A percentile compares a stretch with the other conserved stretches of the same genome.
These are phyloP conservation scores for Xerocomellus intermedius DNA, from an alignment of 768 basidiomycete species.

Conservation along the genomic window DNA sequence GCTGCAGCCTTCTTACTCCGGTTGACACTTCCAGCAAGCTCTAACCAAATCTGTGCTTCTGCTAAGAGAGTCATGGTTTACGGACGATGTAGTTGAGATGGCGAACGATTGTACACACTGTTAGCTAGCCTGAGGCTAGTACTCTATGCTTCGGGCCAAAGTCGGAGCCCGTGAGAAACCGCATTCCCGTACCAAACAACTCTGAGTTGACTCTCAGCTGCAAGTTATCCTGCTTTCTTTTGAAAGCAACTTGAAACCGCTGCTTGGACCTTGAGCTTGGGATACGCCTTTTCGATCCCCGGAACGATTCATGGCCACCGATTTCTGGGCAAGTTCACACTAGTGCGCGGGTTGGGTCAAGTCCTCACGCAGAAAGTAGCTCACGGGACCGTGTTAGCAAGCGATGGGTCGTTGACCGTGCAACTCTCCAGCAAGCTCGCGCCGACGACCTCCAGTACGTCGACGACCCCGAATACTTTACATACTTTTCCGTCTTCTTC, in stretches of 20 bases:
- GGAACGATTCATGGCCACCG: constrained; percentile 63
- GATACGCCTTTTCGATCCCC: not conserved
- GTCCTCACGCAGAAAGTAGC: constrained; percentile 10
- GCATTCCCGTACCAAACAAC: no score
- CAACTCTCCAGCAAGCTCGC: constrained; percentile 71
- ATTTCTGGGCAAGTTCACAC: constrained; percentile 92
- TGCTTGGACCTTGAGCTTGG: not conserved
- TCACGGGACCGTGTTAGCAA: constrained; percentile 52
- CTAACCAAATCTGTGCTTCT: not conserved
- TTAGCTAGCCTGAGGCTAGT: no score
- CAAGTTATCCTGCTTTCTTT: no score
- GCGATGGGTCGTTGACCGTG: constrained; percentile 87
- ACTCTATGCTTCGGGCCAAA: no score
- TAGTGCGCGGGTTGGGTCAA: constrained; percentile 48
- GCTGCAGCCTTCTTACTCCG: constrained; percentile 5
- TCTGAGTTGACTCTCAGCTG: no score
- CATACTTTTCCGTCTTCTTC: constrained; percentile 86
- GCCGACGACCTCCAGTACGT: constrained; percentile 76
- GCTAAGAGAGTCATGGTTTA: not conserved
- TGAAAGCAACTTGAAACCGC: not conserved
- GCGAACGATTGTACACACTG: not conserved
- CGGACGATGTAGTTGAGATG: not conserved
- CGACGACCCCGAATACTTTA: constrained; percentile 71
- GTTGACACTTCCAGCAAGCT: constrained; percentile 11
- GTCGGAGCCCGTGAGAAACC: no score